A percentile compares a stretch with the other conserved stretches of the same genome.
phyloP scores from a whole-genome alignment of 2,329 filamentous ascomycete species.

The Calonectria hongkongensis region DNA sequence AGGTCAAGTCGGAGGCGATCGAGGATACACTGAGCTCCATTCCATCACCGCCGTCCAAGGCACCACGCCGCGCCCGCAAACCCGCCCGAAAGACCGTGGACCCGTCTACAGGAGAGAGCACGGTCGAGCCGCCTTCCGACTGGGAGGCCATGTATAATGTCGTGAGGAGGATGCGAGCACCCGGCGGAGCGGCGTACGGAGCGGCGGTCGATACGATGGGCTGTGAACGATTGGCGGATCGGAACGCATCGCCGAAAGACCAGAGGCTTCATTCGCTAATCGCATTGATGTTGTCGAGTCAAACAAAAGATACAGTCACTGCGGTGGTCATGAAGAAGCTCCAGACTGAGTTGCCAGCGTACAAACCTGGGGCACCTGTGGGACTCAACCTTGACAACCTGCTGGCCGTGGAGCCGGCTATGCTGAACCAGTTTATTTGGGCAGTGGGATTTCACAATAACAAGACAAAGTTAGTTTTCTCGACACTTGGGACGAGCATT shows the following conservation, averaged over 20 bases:
- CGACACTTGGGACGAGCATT: background rate
- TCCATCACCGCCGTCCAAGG: conserved; percentile 53
- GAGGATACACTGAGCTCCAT: conserved; percentile 54
- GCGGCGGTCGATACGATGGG: conserved; percentile 99
- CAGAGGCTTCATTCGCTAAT: conserved; percentile 91
- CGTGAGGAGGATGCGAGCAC: conserved; percentile 84
- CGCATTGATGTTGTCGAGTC: conserved; percentile 91
- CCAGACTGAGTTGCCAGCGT: conserved; percentile 81
- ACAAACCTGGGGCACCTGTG: conserved; percentile 63
- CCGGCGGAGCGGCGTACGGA: conserved; percentile 74
- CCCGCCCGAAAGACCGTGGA: conserved; percentile 67
- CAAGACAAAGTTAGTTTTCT: conserved; percentile 79
- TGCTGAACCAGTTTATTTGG: conserved; percentile 83
- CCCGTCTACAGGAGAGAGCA: conserved; percentile 62
- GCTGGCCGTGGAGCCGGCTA: conserved; percentile 79
- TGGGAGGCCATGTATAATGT: conserved; percentile 89
- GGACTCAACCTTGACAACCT: conserved; percentile 86
- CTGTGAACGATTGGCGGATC: conserved; percentile 84
- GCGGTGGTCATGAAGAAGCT: conserved; percentile 87
- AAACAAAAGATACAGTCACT: conserved; percentile 95
- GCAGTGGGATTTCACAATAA: conserved; percentile 96
- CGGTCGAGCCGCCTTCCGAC: conserved; percentile 79
- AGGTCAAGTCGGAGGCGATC: conserved; percentile 64
- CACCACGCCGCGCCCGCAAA: conserved; percentile 63
- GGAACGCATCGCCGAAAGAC: conserved; percentile 69